Percentiles rank a stretch among this genome's conserved stretches.
Conservation (phyloP, 805 yeast genomes). For the Saitoella complicata region DNA sequence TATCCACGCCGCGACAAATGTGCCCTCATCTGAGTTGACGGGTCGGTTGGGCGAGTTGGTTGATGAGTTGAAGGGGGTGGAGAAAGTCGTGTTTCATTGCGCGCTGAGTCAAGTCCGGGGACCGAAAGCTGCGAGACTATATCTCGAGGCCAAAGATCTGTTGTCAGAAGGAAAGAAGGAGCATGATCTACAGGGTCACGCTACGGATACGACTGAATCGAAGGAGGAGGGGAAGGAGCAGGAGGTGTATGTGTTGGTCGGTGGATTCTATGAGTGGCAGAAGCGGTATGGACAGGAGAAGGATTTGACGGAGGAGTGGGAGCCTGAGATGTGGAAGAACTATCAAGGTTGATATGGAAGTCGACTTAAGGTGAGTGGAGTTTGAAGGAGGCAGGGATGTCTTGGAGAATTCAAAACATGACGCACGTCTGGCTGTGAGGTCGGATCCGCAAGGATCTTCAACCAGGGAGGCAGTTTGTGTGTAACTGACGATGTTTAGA, state of each 20-base stretch:
- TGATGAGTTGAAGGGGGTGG: slow-evolving; percentile 21
- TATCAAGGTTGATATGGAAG: background rate
- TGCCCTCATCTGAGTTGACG: slow-evolving; percentile 35
- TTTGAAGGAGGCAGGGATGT: no score
- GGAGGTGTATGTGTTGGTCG: slow-evolving; percentile 54
- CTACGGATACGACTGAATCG: slow-evolving; percentile 12
- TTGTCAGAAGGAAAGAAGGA: slow-evolving; percentile 15
- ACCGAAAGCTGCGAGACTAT: slow-evolving; percentile 62
- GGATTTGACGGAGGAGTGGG: slow-evolving; percentile 44
- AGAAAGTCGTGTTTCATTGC: slow-evolving; percentile 73
- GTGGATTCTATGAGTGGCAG: slow-evolving; percentile 85
- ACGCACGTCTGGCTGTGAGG: background rate
- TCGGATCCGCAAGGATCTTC: background rate
- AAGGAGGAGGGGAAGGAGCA: slow-evolving; percentile 22
- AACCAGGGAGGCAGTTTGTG: background rate
- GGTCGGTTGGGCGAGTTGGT: slow-evolving; percentile 24
- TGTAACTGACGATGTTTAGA: background rate
- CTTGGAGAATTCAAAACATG: background rate
- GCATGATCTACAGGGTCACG: slow-evolving; percentile 4
- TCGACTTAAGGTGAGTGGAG: no score
- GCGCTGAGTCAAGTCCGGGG: slow-evolving; percentile 85
- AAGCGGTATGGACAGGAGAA: slow-evolving; percentile 49
- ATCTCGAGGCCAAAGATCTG: slow-evolving; percentile 29
- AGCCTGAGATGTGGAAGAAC: slow-evolving; percentile 23
- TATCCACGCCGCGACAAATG: slow-evolving; percentile 37